phyloP scores from a whole-genome alignment of 176 grass and related monocot species.

The Avena insularis region DNA sequence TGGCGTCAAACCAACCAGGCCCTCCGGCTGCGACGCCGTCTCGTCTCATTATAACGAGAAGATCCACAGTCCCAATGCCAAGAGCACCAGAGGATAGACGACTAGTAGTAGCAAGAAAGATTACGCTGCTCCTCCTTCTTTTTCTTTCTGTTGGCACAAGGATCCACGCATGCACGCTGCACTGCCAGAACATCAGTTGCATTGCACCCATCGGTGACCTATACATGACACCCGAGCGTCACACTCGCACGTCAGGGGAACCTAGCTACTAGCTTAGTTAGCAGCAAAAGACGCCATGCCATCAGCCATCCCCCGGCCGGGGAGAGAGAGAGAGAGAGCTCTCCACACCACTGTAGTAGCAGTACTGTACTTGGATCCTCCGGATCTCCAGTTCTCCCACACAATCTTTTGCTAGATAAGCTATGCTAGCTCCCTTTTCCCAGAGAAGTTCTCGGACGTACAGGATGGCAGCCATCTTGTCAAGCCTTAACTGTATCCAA shows the following conservation, averaged over 20 bases:
- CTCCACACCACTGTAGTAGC: background rate
- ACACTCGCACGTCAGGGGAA: constrained; percentile 36
- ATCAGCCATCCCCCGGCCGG: too few relatives aligned
- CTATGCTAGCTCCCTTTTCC: constrained; percentile 31
- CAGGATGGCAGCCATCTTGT: constrained; percentile 31
- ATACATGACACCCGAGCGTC: background rate
- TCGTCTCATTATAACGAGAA: background rate
- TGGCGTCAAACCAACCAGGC: background rate
- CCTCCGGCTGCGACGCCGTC: constrained; percentile 1
- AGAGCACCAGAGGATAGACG: background rate
- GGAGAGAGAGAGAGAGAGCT: background rate
- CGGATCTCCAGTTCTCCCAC: constrained; percentile 38
- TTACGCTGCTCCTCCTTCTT: background rate
- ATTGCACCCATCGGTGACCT: background rate
- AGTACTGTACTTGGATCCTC: constrained; percentile 24
- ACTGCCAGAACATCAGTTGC: background rate
- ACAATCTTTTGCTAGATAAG: constrained; percentile 29
- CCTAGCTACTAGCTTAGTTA: background rate
- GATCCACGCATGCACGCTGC: background rate
- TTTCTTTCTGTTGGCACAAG: background rate
- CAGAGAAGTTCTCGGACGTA: constrained; percentile 22
- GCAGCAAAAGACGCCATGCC: constrained; percentile 25
- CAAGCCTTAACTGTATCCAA: constrained; percentile 16
- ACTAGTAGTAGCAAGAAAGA: background rate
- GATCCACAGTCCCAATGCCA: background rate